phyloP scores from a whole-genome alignment of 2,329 filamentous ascomycete genomes.

The Bertia moriformis region DNA sequence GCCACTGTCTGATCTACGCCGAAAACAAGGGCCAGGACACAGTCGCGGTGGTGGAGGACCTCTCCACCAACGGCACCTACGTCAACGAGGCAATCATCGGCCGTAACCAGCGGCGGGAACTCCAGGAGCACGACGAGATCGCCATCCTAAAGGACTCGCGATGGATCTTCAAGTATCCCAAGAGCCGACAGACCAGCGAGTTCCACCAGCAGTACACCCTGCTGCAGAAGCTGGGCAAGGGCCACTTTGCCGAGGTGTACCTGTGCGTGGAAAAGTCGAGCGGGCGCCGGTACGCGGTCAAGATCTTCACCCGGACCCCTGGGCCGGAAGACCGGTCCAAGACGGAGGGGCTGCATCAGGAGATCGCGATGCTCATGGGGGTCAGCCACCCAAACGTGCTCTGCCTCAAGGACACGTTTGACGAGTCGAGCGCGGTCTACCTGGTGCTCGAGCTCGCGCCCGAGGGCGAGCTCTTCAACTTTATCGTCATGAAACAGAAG shows the following conservation, averaged over 20 bases:
- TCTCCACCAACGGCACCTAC: conserved; percentile 92
- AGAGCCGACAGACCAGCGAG: conserved; percentile 54
- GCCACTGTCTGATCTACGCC: conserved; percentile 58
- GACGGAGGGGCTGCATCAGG: conserved; percentile 77
- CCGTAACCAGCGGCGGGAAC: conserved; percentile 76
- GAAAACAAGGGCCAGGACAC: conserved; percentile 42
- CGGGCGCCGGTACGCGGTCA: conserved; percentile 76
- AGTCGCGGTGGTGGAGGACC: conserved; percentile 71
- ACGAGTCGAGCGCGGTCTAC: conserved; percentile 80
- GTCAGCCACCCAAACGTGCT: conserved; percentile 88
- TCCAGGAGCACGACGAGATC: conserved; percentile 82
- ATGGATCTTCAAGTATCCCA: conserved; percentile 85
- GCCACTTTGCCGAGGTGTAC: conserved; percentile 89
- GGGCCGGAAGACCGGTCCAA: conserved; percentile 74
- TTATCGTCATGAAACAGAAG: conserved; percentile 81
- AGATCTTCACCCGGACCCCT: conserved; percentile 77
- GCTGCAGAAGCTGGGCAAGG: conserved; percentile 76
- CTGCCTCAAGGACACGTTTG: conserved; percentile 87
- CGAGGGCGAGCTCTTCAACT: conserved; percentile 91
- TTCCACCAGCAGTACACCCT: conserved; percentile 81
- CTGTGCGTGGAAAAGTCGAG: conserved; percentile 75
- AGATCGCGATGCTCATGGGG: conserved; percentile 93
- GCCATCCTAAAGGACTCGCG: conserved; percentile 71
- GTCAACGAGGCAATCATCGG: conserved; percentile 85
- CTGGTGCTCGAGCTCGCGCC: conserved; percentile 79